phyloP scores from a whole-genome alignment of 2,329 filamentous ascomycete species.

The Chaetomiaceae sp. region DNA sequence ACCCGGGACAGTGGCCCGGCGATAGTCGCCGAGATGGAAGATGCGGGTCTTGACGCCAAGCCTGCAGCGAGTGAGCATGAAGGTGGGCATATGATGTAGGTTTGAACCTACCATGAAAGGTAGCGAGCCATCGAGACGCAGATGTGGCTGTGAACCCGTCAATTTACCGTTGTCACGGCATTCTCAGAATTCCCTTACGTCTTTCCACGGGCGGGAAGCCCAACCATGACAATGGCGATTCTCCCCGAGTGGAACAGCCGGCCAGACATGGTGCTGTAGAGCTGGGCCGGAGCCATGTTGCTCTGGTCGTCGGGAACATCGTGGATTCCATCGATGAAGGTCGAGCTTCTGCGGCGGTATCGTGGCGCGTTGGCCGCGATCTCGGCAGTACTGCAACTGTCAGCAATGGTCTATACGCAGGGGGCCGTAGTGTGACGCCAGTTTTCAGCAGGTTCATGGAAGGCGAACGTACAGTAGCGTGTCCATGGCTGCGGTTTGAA shows the following conservation, averaged over 20 bases:
- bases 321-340: constrained; percentile 95
- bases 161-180: background rate
- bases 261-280: constrained; percentile 97
- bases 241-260: constrained; percentile 94
- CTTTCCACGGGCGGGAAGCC: constrained; percentile 90
- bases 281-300: constrained; percentile 86
- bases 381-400: constrained; percentile 67
- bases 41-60: constrained; percentile 96
- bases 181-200: constrained; percentile 54
- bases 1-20: constrained; percentile 81
- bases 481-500: constrained; percentile 45
- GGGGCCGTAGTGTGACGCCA: background rate
- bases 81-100: background rate
- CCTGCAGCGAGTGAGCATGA: constrained; percentile 43
- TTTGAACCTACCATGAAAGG: constrained; percentile 66
- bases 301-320: constrained; percentile 72
- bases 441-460: background rate
- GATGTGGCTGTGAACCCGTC: constrained; percentile 61
- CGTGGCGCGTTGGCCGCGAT: constrained; percentile 86
- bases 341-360: constrained; percentile 89
- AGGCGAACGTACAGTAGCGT: constrained; percentile 53
- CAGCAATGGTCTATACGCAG: background rate
- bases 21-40: constrained; percentile 95
- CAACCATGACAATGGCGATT: constrained; percentile 96
- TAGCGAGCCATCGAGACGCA: constrained; percentile 94